Evolutionary conservation across 129 eudicot genomes (phyloP).

Genomic region (carrot (Daucus carota)): DNA sequence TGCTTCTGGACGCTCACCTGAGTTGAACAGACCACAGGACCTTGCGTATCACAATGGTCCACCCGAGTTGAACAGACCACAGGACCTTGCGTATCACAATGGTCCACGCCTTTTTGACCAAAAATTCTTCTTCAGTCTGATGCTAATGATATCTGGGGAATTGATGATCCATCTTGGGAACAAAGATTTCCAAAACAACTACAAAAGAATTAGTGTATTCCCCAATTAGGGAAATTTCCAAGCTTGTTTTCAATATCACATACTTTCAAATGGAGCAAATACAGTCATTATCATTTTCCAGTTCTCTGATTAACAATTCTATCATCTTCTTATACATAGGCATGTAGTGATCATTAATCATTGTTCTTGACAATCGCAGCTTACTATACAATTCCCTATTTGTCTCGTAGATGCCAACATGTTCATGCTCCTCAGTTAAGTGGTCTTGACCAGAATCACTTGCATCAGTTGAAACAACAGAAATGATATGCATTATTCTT

Average conservation of each 20-base stretch:
- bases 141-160: background rate
- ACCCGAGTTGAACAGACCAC: too few species aligned
- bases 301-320: conserved; percentile 64
- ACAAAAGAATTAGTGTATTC: background rate
- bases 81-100: too few species aligned
- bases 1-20: too few species aligned
- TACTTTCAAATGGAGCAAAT: conserved; percentile 22
- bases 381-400: conserved; percentile 84
- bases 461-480: conserved; percentile 25
- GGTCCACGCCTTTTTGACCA: too few species aligned
- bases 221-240: background rate
- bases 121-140: background rate
- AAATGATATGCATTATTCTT: conserved; percentile 78
- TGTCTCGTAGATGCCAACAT: conserved; percentile 69
- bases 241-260: background rate
- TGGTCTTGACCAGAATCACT: conserved; percentile 22
- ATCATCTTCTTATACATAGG: conserved; percentile 98
- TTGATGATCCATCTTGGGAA: background rate
- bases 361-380: conserved; percentile 77
- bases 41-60: too few species aligned
- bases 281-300: conserved; percentile 45
- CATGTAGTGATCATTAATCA: conserved; percentile 99
- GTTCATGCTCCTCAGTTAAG: conserved; percentile 20
- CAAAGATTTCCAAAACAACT: background rate
- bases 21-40: too few species aligned